Percentiles rank a stretch among this genome's conserved stretches.
phyloP scores from a whole-genome alignment of 2,329 filamentous ascomycete species.

The Colletotrichum navitas region DNA sequence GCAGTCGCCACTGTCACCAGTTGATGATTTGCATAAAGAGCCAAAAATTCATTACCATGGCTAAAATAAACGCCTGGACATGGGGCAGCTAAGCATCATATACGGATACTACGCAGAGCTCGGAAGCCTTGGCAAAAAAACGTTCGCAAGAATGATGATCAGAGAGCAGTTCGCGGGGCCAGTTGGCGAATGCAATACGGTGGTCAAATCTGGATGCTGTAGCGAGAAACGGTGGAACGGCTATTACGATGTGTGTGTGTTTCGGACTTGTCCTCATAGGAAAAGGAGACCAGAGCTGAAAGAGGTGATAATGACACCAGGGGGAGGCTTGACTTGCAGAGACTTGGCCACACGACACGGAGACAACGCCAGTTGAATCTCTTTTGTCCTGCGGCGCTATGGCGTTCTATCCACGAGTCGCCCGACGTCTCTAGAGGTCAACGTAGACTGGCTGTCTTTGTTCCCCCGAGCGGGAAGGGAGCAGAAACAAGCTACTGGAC shows the following conservation, averaged over 20 bases:
- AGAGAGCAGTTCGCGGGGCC: neutral
- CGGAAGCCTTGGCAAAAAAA: neutral
- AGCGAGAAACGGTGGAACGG: neutral
- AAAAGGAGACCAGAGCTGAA: neutral
- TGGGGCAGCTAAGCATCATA: neutral
- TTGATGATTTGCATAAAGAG: neutral
- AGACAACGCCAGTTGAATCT: neutral
- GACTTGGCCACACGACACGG: neutral
- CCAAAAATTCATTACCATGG: neutral
- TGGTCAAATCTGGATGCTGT: neutral
- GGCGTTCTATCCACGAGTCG: constrained; percentile 18
- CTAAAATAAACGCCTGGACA: neutral
- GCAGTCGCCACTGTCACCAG: neutral
- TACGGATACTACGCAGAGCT: neutral
- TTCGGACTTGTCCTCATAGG: neutral
- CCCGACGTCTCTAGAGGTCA: constrained; percentile 3
- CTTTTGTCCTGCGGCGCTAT: constrained; percentile 12
- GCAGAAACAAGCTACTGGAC: constrained; percentile 4
- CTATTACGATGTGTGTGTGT: neutral
- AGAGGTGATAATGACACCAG: neutral
- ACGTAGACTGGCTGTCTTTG: constrained; percentile 25
- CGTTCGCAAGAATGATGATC: neutral
- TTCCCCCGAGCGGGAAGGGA: neutral
- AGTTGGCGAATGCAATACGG: neutral
- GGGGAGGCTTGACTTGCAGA: neutral